Conservation (phyloP, 2,329 filamentous ascomycete genomes). For the Epichloe bromicola region DNA sequence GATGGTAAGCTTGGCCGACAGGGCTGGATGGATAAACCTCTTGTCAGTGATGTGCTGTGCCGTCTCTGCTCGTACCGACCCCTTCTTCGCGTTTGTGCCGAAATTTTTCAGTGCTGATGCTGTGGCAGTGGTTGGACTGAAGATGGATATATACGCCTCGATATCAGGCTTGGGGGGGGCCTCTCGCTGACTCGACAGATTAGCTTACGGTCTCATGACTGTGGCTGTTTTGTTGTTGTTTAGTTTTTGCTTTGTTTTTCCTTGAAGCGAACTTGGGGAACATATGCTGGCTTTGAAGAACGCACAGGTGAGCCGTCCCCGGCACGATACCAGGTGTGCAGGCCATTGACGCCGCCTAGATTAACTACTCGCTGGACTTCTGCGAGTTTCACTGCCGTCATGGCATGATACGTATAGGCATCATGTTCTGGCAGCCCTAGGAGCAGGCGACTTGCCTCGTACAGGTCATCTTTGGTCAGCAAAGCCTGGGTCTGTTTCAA, state of each 20-base stretch:
- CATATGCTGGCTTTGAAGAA: not conserved
- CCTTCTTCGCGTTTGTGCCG: conserved; percentile 49
- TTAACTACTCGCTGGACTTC: conserved; percentile 34
- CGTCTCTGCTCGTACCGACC: conserved; percentile 43
- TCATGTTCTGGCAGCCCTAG: conserved; percentile 32
- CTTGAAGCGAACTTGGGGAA: not conserved
- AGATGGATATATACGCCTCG: conserved; percentile 53
- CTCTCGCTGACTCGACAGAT: conserved; percentile 17
- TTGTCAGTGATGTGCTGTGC: conserved; percentile 41
- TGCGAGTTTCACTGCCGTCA: conserved; percentile 33
- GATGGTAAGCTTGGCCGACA: conserved; percentile 26
- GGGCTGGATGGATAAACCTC: conserved; percentile 35
- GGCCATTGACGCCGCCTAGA: conserved; percentile 29
- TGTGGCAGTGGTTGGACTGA: conserved; percentile 46
- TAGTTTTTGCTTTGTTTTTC: not conserved
- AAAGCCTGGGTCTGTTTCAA: conserved; percentile 24
- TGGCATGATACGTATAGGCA: conserved; percentile 38
- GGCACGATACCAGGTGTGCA: conserved; percentile 36
- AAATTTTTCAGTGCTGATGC: conserved; percentile 50
- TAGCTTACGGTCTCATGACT: not conserved
- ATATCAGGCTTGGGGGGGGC: conserved; percentile 46
- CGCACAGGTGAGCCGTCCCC: conserved; percentile 22
- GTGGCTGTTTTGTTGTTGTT: not conserved
- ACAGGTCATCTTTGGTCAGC: conserved; percentile 31
- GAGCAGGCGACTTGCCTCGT: conserved; percentile 29